Evolutionary conservation across 2,329 filamentous ascomycete species (phyloP).

Genomic region (Aspergillus chevalieri): DNA sequence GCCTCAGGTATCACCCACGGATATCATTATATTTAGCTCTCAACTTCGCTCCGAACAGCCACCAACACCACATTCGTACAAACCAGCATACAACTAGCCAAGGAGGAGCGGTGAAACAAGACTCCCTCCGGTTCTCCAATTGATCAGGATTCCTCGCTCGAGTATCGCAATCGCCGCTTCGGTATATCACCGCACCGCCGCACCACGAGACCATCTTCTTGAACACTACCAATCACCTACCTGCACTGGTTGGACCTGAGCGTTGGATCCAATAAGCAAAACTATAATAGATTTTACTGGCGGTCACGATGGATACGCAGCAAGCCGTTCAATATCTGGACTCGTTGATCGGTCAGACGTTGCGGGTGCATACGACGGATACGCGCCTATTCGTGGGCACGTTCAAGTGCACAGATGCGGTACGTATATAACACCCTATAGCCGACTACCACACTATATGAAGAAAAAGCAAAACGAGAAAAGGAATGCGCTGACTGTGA

Average conservation of each 20-base stretch:
- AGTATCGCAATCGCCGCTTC: not conserved
- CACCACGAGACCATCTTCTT: not conserved
- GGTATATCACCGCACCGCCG: not conserved
- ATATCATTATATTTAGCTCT: not conserved
- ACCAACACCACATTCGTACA: not conserved
- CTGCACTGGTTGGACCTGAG: not conserved
- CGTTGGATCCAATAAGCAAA: no score
- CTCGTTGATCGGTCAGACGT: conserved; percentile 67
- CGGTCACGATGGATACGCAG: not conserved
- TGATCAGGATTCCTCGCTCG: not conserved
- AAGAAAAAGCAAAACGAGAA: not conserved
- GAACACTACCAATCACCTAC: not conserved
- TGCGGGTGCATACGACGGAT: conserved; percentile 76
- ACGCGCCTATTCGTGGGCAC: conserved; percentile 80
- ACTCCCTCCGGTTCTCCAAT: not conserved
- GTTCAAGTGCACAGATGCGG: conserved; percentile 92
- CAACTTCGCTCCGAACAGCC: not conserved
- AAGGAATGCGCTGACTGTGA: not conserved
- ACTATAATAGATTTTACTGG: no score
- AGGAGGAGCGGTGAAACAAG: not conserved
- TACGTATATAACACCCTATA: conserved; percentile 28
- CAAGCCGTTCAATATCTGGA: conserved; percentile 34
- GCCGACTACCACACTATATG: not conserved
- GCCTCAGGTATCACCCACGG: not conserved
- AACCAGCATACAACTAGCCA: not conserved